phyloP scores from a whole-genome alignment of 352 stramenopile species.

The Pythium dissimile region DNA sequence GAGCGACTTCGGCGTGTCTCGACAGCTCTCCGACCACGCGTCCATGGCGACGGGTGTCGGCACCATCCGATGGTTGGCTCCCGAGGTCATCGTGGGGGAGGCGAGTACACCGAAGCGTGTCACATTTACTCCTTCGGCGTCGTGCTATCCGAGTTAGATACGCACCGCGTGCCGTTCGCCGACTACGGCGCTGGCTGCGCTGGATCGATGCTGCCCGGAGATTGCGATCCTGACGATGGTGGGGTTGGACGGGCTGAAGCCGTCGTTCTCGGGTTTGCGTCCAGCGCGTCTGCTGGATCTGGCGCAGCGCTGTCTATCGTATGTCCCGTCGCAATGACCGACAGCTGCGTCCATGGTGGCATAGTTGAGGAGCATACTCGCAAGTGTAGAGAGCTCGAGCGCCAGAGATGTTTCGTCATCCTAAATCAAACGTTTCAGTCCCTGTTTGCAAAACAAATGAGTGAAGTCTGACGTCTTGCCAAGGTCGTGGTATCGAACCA shows the following conservation, averaged over 20 bases:
- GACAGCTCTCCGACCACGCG: background rate
- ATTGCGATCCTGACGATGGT: slow-evolving; percentile 2
- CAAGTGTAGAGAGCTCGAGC: too few relatives aligned
- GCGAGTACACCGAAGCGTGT: slow-evolving; percentile 3
- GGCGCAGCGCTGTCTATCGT: background rate
- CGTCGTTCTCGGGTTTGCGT: background rate
- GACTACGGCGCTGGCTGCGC: background rate
- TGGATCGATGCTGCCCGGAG: background rate
- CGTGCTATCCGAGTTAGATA: slow-evolving; percentile 13
- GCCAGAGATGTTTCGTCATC: too few relatives aligned
- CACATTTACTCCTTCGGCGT: slow-evolving; percentile 19
- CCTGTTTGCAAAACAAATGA: too few relatives aligned
- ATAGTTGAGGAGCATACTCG: background rate
- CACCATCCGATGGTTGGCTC: slow-evolving; percentile 8
- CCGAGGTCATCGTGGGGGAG: slow-evolving; percentile 7
- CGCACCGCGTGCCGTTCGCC: slow-evolving; percentile 16
- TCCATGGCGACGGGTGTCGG: slow-evolving; percentile 16
- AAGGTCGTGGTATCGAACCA: too few relatives aligned
- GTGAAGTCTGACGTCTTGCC: too few relatives aligned
- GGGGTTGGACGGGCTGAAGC: background rate
- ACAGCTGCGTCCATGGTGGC: background rate
- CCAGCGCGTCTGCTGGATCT: background rate
- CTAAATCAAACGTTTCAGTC: background rate
- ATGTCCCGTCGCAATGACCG: background rate
- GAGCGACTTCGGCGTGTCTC: slow-evolving; percentile 11